These are phyloP conservation scores for Bacterosira constricta DNA, from an alignment of 108 stramenopile genomes.

Conservation along the genomic window DNA sequence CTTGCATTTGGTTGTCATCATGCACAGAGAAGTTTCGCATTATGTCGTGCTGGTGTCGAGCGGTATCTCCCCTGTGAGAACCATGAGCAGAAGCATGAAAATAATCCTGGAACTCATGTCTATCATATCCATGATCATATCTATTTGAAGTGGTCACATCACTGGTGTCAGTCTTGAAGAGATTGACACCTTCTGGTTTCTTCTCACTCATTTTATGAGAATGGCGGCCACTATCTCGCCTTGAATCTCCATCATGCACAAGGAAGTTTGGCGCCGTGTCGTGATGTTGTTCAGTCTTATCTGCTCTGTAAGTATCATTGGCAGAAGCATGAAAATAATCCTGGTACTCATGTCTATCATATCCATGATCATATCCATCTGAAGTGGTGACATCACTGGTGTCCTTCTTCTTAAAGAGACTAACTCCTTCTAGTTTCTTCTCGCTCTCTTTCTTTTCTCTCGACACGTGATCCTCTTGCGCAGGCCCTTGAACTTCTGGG, in stretches of 20 bases:
- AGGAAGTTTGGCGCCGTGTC: no score
- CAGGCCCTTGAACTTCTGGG: background rate
- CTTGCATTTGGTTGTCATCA: no score
- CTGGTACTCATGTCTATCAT: background rate
- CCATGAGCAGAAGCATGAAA: background rate
- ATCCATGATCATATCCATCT: background rate
- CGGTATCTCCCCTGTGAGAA: background rate
- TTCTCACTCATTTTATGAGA: background rate
- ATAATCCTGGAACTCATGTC: background rate
- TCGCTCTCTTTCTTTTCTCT: background rate
- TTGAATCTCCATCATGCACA: no score
- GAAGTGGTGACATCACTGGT: background rate
- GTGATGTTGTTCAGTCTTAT: background rate
- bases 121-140: background rate
- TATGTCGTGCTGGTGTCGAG: background rate
- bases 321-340: background rate
- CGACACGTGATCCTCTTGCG: background rate
- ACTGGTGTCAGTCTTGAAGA: slow-evolving; percentile 9
- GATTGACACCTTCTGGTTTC: slow-evolving; percentile 6
- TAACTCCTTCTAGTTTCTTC: slow-evolving; percentile 3
- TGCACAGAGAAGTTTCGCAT: no score
- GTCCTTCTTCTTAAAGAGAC: slow-evolving; percentile 13
- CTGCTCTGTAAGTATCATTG: background rate
- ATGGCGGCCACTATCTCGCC: no score
- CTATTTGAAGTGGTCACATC: background rate